Base-by-base conservation (phyloP, 2,329 filamentous ascomycete genomes). In the Colletotrichum phormii region DNA sequence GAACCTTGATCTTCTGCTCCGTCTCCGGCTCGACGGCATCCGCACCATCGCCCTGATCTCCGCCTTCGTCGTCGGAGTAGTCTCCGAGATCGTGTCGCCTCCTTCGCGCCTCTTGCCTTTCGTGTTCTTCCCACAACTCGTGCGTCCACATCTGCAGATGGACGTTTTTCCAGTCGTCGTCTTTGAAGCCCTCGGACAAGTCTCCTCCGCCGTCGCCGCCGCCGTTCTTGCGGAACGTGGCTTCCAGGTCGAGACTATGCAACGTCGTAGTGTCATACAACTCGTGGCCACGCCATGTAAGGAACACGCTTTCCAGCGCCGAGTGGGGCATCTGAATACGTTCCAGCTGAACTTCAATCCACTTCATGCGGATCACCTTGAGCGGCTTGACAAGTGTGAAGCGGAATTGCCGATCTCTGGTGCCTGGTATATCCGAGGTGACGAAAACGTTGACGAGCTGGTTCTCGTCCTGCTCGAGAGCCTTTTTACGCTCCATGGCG, bases 261-360 rank as follows among this genome's bases (percentile, higher is more conserved):
- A 94, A 92, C 1, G 92, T 95, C 5, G 93, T 94, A n/a, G 89
- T 88, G 75, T 93, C 90, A 79, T 93, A 98, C 3, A 98, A 82
- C 72, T 90, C 89, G 71, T 89, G 90, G 31, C 90, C 88, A 75
- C 91, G 92, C 92, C 94, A 98, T 0, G 94, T 97, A 67, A 98
- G 87, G 77, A 97, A 93, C 22, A 97, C 84, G 0, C 86, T 84
- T 5, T 87, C 83, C 2, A 86, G 82, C 29, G 87, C 80, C 3
- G 88, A 84, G 2, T 80, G 76, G 2, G 81, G 75, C 8, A 86
- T 77, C 11, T 76, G 42, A 6, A 81, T 63, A 1, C 80, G 79
- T 2, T 84, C 81, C 1, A 80, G 81, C 78, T 95, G 92, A 66
- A 87, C 86, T 13, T 85, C 82, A 76, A 93, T 90, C 94, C 95